Evolutionary conservation across 371 early-diverging fungal species (phyloP), one percentile per base, ranked within the genome.

Genomic region (Quaeritorhiza haematococci): DNA sequence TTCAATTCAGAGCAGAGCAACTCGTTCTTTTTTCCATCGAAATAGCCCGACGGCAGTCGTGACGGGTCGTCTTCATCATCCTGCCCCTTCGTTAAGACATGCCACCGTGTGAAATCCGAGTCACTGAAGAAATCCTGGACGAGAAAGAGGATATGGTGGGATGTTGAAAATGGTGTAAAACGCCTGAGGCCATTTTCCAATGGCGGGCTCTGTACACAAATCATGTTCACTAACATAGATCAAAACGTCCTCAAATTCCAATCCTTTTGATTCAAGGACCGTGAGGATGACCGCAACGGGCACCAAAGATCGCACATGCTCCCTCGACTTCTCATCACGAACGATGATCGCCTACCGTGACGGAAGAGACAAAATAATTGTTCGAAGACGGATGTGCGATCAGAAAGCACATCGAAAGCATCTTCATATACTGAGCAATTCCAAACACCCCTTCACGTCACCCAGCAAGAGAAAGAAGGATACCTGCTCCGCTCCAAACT

Each of bases 241-340:
- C 15, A 63, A 29, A 17, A 63, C 62, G 42, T 63, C 63, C 15
- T 62, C 55, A 44, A 63, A 63, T 27, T 63, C 63, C 8, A 63
- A 23, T 15, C 63, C 63, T 63, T 63, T 63, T 4, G 45, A 35
- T 41, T 63, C 63, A 27, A 54, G 26, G 13, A 61, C 41, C 3
- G 64, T 57, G 17, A 63, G 42, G 13, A 63, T 33, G 13, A 60
- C 26, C 7, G 46, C 57, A 10, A 13, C n/a, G n/a, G n/a, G n/a
- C n/a, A n/a, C n/a, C n/a, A n/a, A n/a, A n/a, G n/a, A n/a, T n/a
- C n/a, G n/a, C n/a, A n/a, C n/a, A n/a, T n/a, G n/a, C n/a, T n/a
- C n/a, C n/a, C n/a, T n/a, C n/a, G n/a, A n/a, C n/a, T n/a, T n/a
- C n/a, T n/a, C n/a, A n/a, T n/a, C n/a, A n/a, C n/a, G 4, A 5